Percentiles rank a stretch among this genome's conserved stretches.
These are phyloP conservation scores for Echinosophora koreensis DNA, from an alignment of 306 rosid genomes.

Conservation along the genomic window DNA sequence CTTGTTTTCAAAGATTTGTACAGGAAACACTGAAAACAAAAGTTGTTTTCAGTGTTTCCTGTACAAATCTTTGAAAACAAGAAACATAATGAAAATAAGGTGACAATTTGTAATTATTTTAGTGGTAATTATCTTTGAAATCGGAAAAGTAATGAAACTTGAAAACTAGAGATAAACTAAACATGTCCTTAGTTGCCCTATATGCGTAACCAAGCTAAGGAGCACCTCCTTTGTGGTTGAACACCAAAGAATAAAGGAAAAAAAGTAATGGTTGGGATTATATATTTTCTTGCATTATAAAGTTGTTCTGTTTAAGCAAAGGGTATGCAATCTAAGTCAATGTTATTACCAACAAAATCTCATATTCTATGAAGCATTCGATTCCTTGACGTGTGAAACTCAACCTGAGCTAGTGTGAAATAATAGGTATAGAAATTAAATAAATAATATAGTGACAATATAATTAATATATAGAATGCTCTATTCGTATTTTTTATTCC, in stretches of 20 bases:
- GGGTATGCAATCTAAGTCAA: slow-evolving; percentile 45
- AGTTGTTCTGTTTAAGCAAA: slow-evolving; percentile 37
- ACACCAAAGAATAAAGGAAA: background rate
- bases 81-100: too few relatives aligned
- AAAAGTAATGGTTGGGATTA: background rate
- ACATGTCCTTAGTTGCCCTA: too few relatives aligned
- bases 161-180: too few relatives aligned
- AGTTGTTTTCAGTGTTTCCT: too few relatives aligned
- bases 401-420: slow-evolving; percentile 46
- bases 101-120: too few relatives aligned
- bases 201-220: slow-evolving; percentile 10
- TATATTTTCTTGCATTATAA: slow-evolving; percentile 37
- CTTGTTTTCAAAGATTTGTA: too few relatives aligned
- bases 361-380: slow-evolving; percentile 39
- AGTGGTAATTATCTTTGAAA: too few relatives aligned
- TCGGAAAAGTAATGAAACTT: too few relatives aligned
- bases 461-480: slow-evolving; percentile 18
- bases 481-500: slow-evolving; percentile 40
- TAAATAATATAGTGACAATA: background rate
- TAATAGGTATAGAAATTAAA: slow-evolving; percentile 16
- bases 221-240: background rate
- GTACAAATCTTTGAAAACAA: too few relatives aligned
- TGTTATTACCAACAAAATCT: slow-evolving; percentile 42
- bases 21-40: too few relatives aligned
- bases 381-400: slow-evolving; percentile 72